Evolutionary conservation across 495 filamentous ascomycete species (phyloP).

Genomic region (Trypethelium eluteriae): DNA sequence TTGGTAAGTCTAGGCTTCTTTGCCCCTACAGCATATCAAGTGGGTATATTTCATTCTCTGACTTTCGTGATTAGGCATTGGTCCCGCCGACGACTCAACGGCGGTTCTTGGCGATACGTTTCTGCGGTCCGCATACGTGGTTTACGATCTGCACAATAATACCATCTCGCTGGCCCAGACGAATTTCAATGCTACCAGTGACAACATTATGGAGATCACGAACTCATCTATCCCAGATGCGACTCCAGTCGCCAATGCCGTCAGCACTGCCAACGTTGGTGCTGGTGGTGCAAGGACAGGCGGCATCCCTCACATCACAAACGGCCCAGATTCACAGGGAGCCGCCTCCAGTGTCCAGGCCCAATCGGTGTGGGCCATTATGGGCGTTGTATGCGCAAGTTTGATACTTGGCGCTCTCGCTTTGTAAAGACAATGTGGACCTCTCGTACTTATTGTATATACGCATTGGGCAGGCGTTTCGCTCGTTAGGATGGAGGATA

Average conservation of each 20-base stretch:
- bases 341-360: neutral
- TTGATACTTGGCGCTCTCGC: neutral
- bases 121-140: slow-evolving; percentile 82
- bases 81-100: slow-evolving; percentile 56
- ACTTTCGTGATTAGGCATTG: slow-evolving; percentile 58
- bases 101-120: slow-evolving; percentile 87
- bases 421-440: neutral
- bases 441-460: neutral
- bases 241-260: slow-evolving; percentile 56
- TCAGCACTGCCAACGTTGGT: slow-evolving; percentile 36
- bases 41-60: neutral
- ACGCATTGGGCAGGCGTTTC: slow-evolving; percentile 3
- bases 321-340: slow-evolving; percentile 1
- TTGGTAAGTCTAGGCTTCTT: slow-evolving; percentile 42
- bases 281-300: slow-evolving; percentile 28
- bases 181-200: slow-evolving; percentile 63
- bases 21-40: slow-evolving; percentile 27
- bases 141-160: slow-evolving; percentile 84
- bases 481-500: neutral
- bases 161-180: slow-evolving; percentile 82
- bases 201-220: slow-evolving; percentile 64
- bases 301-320: slow-evolving; percentile 2
- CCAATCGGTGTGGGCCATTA: neutral
- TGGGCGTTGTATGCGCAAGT: slow-evolving; percentile 11
- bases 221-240: slow-evolving; percentile 65